Base-by-base conservation (phyloP, 352 stramenopile genomes). In the Pythium aristosporum region DNA sequence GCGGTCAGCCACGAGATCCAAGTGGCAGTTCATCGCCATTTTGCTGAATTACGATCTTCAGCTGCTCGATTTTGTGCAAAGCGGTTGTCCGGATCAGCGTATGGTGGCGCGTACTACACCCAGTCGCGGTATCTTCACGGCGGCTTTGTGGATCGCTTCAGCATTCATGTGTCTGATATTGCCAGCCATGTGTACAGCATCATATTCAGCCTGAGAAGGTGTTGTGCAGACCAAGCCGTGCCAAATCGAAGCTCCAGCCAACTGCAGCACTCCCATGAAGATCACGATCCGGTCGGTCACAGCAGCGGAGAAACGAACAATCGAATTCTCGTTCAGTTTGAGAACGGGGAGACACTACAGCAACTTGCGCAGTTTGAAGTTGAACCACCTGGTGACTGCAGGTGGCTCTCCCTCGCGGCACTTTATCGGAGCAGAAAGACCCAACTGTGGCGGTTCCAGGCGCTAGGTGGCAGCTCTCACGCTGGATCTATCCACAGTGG, bases 31-130 rank as follows among this genome's bases (percentile, higher is more conserved):
- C 48, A 65, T 84, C 12, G 73, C 61, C 20, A 42, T 88, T n/a
- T 41, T 88, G 7, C 66, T 90, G 18, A 81, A 87, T 25, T 73
- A 85, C 46, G 79, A 89, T 37, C 76, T 85, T 5, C 79, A 90
- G 30, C 55, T 90, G 2, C 65, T 88, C 18, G 79, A 88, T 48
- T 87, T 87, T 52, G 67, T 88, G 32, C 79, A 87, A 36, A 80
- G 85, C 62, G 68, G 74, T 6, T 81, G 74, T 16, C 69, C 9
- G 44, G 69, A 21, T 74, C 77, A 0, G 64, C 75, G 11, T 67
- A 75, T 9, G 71, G 63, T 30, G 68, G 55, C 5, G 54, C 72
- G 16, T 70, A 63, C 0, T 80, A 87, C 30, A 66, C 71, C 4
- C 74, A 88, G 64, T 75, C 68, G 0, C 65, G 80, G 16, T 85